Evolutionary conservation across 2,329 filamentous ascomycete species (phyloP), one percentile per base, ranked within the genome.

Genomic region (Sclerotinia sclerotiorum): DNA sequence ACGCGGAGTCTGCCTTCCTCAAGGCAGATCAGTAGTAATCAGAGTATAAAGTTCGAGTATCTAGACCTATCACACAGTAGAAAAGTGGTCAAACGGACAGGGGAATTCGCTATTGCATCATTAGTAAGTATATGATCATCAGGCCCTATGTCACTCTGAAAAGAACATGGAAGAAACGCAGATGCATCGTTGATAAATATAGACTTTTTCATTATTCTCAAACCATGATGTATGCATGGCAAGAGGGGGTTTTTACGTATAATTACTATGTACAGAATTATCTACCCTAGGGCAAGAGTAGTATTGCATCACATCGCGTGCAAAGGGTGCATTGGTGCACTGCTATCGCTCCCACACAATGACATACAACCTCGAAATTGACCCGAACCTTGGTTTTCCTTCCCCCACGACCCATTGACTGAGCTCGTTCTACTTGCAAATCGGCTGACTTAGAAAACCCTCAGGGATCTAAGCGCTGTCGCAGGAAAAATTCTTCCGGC

Each of bases 401-500:
- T 3, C 27, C 35, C 32, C 35, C 35, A 4, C 8, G 6, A 10
- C 24, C 15, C 58, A 61, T 55, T 29, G 27, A 29, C 32, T 61
- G 19, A 8, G 5, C 7, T 54, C 15, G 39, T 64, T 56, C 15
- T 65, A 48, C 35, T 39, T 39, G 13, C 64, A 44, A n/a, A 42
- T 44, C 6, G 5, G 19, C n/a, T 11, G 19, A 27, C 52, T 57
- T 58, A 35, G 19, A 27, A 67, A 21, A 52, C 19, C 21, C 4
- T 46, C 67, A 69, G 39, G 67, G 67, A 54, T 65, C 39, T 65
- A 69, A 66, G 67, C 62, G 67, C 54, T 17, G 62, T 69, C 35
- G 62, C 67, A 54, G 79, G 35, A 80, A 80, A 8, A 76, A 80
- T 57, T 29, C n/a, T 61, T 29, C 65, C 39, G 61, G n/a, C 61